Percentiles rank a stretch among this genome's conserved stretches.
Evolutionary conservation across 495 filamentous ascomycete species (phyloP).

Genomic region (Penicillium atrosanguineum): DNA sequence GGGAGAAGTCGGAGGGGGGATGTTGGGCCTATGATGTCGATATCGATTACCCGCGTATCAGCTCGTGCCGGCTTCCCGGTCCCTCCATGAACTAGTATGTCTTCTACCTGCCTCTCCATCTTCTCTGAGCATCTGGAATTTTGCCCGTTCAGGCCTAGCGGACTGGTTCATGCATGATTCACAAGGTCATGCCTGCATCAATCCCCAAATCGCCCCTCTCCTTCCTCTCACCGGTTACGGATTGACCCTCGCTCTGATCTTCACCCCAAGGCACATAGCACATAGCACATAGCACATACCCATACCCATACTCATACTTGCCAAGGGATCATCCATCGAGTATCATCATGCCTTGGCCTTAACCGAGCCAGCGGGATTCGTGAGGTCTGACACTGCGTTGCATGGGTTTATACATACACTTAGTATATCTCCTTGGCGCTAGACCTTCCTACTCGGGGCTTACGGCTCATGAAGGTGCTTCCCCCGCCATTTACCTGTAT

Average conservation of each 20-base stretch:
- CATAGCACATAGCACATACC: too few species aligned
- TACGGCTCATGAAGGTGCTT: not conserved
- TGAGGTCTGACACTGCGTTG: not conserved
- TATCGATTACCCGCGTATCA: constrained; percentile 1
- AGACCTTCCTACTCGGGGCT: not conserved
- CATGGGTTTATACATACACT: not conserved
- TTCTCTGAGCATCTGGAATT: constrained; percentile 23
- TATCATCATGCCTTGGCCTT: constrained; percentile 1
- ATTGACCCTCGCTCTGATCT: not conserved
- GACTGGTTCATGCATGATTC: not conserved
- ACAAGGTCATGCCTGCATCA: not conserved
- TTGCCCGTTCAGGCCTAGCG: constrained; percentile 20
- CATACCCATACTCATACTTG: constrained; percentile 2
- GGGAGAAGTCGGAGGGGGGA: not conserved
- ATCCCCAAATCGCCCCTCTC: not conserved
- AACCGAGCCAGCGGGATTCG: constrained; percentile 14
- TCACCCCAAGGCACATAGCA: not conserved
- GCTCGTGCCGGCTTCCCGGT: constrained; percentile 27
- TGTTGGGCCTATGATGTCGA: constrained; percentile 18
- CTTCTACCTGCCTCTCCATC: constrained; percentile 5
- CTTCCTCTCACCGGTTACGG: not conserved
- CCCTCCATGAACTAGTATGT: constrained; percentile 2
- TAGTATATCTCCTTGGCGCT: not conserved
- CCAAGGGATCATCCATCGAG: constrained; percentile 2
- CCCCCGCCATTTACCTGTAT: not conserved